Conservation (phyloP, 2,329 filamentous ascomycete genomes). For the Aureobasidium sp. region DNA sequence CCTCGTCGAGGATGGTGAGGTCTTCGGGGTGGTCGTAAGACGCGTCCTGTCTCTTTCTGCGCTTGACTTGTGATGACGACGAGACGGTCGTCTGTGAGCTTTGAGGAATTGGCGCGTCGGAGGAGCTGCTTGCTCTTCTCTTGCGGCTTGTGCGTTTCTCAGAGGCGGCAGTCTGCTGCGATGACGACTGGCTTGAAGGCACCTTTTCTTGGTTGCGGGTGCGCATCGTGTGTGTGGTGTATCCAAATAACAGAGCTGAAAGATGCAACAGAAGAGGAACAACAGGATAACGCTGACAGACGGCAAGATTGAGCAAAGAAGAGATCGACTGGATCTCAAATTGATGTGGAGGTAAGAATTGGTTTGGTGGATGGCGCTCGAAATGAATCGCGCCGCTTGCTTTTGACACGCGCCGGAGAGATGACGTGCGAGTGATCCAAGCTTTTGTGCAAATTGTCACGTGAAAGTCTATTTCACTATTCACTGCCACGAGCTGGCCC, state of each 20-base stretch:
- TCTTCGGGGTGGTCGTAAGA: conserved; percentile 10
- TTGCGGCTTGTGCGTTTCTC: conserved; percentile 14
- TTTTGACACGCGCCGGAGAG: background rate
- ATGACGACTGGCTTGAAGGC: conserved; percentile 7
- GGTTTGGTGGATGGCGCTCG: background rate
- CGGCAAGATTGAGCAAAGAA: background rate
- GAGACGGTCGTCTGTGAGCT: background rate
- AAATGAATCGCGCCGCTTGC: background rate
- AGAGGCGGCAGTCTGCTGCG: background rate
- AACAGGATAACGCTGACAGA: background rate
- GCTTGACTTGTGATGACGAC: conserved; percentile 14
- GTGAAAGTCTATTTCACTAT: background rate
- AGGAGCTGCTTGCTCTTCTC: conserved; percentile 15
- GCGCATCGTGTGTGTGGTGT: conserved; percentile 3
- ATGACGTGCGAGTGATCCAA: background rate
- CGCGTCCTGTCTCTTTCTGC: conserved; percentile 16
- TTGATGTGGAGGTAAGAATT: conserved; percentile 6
- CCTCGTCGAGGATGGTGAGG: background rate
- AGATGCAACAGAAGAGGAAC: background rate
- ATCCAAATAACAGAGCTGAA: background rate
- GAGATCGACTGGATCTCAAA: background rate
- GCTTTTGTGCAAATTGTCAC: background rate
- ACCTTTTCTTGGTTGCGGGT: conserved; percentile 16
- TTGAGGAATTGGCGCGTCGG: conserved; percentile 12
- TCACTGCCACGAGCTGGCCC: background rate